A percentile compares a stretch with the other conserved stretches of the same genome.
These are phyloP conservation scores for Suhomyces kilbournensis DNA, from an alignment of 805 yeast species.

Conservation along the genomic window DNA sequence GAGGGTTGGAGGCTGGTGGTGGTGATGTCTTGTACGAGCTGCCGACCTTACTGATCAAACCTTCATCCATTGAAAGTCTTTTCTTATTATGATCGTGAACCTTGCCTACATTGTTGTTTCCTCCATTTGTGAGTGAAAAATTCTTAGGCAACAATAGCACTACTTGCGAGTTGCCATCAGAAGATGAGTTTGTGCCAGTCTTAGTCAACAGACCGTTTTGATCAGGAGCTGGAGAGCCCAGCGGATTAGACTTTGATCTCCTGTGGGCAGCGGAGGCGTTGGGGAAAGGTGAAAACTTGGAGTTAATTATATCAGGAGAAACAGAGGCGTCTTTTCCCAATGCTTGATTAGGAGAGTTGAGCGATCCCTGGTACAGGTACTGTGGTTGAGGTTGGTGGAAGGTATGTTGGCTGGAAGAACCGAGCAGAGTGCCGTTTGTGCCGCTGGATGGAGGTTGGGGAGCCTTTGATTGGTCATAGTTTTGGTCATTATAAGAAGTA, in stretches of 20 bases:
- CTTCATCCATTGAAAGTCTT: conserved; percentile 26
- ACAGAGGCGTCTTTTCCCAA: conserved; percentile 23
- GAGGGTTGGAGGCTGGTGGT: background rate
- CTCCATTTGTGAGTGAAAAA: conserved; percentile 29
- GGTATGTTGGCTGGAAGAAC: conserved; percentile 1
- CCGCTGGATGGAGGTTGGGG: background rate
- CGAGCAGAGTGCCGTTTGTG: background rate
- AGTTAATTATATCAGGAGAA: conserved; percentile 18
- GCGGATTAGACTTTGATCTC: conserved; percentile 36
- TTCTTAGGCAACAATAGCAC: conserved; percentile 51
- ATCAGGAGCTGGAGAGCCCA: conserved; percentile 18
- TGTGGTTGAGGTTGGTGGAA: conserved; percentile 38
- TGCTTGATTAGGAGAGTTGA: background rate
- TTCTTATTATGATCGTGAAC: conserved; percentile 17
- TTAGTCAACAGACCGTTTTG: conserved; percentile 1
- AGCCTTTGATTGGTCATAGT: background rate
- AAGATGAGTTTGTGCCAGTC: background rate
- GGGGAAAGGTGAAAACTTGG: conserved; percentile 16
- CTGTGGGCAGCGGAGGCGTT: conserved; percentile 19
- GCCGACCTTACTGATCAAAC: conserved; percentile 3
- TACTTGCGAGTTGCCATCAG: conserved; percentile 34
- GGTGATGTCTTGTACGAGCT: conserved; percentile 4
- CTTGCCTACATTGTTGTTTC: background rate
- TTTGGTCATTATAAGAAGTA: background rate
- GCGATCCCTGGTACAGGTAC: conserved; percentile 13